Conservation (phyloP, 148 eudicot genomes). For the Suaeda aralocaspica region DNA sequence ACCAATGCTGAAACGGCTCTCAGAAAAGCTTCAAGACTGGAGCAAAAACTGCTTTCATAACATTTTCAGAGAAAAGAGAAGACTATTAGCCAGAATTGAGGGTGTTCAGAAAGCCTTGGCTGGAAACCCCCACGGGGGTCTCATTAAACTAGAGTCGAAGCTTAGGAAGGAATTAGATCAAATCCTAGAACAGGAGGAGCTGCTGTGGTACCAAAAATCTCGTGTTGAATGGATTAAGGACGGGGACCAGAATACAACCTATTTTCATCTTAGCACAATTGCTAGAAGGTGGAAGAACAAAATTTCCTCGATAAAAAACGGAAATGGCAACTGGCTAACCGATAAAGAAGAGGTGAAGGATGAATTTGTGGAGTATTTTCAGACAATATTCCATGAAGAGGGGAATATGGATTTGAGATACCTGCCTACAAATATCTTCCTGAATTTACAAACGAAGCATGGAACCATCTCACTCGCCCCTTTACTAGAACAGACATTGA, state of each 20-base stretch:
- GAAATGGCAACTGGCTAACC: background rate
- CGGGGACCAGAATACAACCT: background rate
- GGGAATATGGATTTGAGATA: background rate
- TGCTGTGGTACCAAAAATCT: background rate
- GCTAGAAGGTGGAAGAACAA: background rate
- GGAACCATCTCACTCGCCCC: background rate
- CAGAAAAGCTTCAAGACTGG: background rate
- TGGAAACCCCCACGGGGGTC: background rate
- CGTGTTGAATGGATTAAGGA: background rate
- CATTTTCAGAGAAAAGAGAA: background rate
- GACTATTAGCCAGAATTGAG: background rate
- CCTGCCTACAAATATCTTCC: background rate
- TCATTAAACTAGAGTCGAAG: background rate
- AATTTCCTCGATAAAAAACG: background rate
- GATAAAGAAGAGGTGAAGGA: background rate
- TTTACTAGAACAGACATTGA: background rate
- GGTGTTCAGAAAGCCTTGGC: background rate
- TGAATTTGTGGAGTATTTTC: background rate
- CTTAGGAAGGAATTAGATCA: background rate
- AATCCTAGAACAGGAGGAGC: background rate
- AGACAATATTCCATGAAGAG: background rate
- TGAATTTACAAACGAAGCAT: background rate
- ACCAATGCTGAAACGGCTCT: background rate
- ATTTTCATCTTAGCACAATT: background rate
- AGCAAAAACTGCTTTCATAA: background rate